Evolutionary conservation across 2,329 filamentous ascomycete genomes (phyloP).

Genomic region (Curvularia hawaiiensis): DNA sequence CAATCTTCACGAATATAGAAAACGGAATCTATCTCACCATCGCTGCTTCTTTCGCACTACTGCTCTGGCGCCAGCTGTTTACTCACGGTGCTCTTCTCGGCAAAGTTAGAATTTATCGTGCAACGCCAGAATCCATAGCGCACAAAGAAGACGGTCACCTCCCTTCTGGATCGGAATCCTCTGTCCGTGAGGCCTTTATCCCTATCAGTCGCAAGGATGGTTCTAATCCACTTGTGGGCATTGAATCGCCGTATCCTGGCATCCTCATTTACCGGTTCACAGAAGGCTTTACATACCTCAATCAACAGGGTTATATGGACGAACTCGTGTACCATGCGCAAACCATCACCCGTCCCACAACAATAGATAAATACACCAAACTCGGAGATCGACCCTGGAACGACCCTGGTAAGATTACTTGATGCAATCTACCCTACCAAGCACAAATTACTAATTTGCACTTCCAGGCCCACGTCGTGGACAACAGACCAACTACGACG

Average conservation of each 20-base stretch:
- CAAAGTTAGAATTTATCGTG: constrained; percentile 80
- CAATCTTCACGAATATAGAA: constrained; percentile 86
- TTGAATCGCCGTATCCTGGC: constrained; percentile 85
- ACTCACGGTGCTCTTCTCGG: constrained; percentile 80
- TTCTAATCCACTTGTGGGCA: constrained; percentile 80
- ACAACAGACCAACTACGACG: constrained; percentile 53
- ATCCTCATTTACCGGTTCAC: constrained; percentile 96
- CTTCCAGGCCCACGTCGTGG: constrained; percentile 59
- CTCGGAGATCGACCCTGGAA: constrained; percentile 84
- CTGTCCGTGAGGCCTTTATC: constrained; percentile 52
- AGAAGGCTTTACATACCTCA: constrained; percentile 96
- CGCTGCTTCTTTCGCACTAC: constrained; percentile 72
- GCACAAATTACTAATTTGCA: not conserved
- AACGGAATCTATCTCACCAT: constrained; percentile 92
- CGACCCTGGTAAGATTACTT: constrained; percentile 66
- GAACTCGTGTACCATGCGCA: constrained; percentile 58
- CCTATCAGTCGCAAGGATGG: constrained; percentile 88
- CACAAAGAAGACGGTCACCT: constrained; percentile 36
- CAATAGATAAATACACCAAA: constrained; percentile 65
- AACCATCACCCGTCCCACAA: constrained; percentile 74
- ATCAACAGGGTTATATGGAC: constrained; percentile 87
- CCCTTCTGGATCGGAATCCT: constrained; percentile 10
- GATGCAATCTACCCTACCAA: not conserved
- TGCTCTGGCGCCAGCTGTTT: constrained; percentile 83
- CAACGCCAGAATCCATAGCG: constrained; percentile 77